Evolutionary conservation across 192 early-diverging fungal species (phyloP).

Genomic region (Mortierella antarctica): DNA sequence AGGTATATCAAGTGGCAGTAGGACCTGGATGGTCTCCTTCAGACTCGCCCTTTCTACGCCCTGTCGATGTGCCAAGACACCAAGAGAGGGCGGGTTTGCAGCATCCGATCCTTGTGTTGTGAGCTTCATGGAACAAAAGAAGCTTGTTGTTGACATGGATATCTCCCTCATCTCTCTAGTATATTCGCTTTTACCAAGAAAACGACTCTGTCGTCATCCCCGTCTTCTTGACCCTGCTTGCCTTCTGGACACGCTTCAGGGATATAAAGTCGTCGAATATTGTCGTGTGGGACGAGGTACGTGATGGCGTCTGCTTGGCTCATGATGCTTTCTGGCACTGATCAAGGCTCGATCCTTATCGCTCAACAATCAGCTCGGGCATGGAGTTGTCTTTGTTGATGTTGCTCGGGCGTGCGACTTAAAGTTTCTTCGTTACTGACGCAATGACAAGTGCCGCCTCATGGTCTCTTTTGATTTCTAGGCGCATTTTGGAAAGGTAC

Average conservation of each 20-base stretch:
- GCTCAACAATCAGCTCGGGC: no score
- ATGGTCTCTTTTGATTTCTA: slow-evolving; percentile 18
- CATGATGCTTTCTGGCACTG: background rate
- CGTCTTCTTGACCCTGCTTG: slow-evolving; percentile 65
- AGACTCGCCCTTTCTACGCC: background rate
- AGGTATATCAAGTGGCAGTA: slow-evolving; percentile 32
- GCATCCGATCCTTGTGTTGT: no score
- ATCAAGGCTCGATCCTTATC: background rate
- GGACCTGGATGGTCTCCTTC: no score
- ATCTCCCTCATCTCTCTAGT: slow-evolving; percentile 12
- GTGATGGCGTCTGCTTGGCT: slow-evolving; percentile 16
- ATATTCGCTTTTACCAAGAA: slow-evolving; percentile 57
- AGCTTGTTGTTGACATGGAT: background rate
- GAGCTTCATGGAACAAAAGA: no score
- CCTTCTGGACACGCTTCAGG: slow-evolving; percentile 75
- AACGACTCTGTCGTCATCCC: slow-evolving; percentile 63
- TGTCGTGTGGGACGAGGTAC: slow-evolving; percentile 84
- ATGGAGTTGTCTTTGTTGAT: background rate
- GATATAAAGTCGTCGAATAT: slow-evolving; percentile 67
- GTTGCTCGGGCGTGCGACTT: background rate
- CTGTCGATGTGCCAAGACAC: no score
- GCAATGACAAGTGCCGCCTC: slow-evolving; percentile 13
- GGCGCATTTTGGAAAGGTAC: slow-evolving; percentile 71
- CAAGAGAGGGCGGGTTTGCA: no score
- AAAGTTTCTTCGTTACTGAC: background rate